Evolutionary conservation across 306 rosid genomes (phyloP).

Genomic region (Arachis stenosperma): DNA sequence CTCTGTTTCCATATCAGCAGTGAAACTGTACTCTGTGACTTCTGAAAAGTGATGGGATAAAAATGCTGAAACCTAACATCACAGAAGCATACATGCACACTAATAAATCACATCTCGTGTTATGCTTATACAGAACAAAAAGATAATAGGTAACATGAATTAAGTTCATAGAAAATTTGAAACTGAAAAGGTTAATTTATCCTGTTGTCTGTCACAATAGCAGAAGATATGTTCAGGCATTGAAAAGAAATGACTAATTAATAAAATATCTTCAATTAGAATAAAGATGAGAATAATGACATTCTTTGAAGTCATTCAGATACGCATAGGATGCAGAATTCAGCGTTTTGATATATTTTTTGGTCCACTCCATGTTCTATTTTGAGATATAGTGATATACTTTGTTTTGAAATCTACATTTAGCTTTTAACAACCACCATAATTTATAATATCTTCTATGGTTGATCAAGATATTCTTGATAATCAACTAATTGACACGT

Average conservation of each 20-base stretch:
- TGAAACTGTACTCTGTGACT: slow-evolving; percentile 92
- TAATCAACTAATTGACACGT: not conserved
- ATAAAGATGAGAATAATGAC: not conserved
- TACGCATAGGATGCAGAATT: slow-evolving; percentile 9
- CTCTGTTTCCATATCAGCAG: slow-evolving; percentile 99
- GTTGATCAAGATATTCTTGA: not conserved
- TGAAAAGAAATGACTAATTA: not conserved
- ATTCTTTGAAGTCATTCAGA: not conserved
- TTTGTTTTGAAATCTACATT: not conserved
- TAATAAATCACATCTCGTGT: slow-evolving; percentile 26
- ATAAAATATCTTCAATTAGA: slow-evolving; percentile 8
- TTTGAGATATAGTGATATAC: not conserved
- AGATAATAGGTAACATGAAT: slow-evolving; percentile 2
- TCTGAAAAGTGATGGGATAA: slow-evolving; percentile 89
- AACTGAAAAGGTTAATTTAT: not conserved
- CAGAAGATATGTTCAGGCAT: slow-evolving; percentile 23
- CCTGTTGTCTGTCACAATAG: not conserved
- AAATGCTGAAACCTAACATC: slow-evolving; percentile 88
- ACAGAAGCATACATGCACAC: slow-evolving; percentile 26
- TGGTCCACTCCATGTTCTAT: not conserved
- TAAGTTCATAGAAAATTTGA: slow-evolving; percentile 1
- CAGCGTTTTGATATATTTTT: slow-evolving; percentile 6
- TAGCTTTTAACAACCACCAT: not conserved
- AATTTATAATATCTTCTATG: not conserved
- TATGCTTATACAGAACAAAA: slow-evolving; percentile 23